Evolutionary conservation across 345 rosid species (phyloP).

Genomic region (Adansonia digitata): DNA sequence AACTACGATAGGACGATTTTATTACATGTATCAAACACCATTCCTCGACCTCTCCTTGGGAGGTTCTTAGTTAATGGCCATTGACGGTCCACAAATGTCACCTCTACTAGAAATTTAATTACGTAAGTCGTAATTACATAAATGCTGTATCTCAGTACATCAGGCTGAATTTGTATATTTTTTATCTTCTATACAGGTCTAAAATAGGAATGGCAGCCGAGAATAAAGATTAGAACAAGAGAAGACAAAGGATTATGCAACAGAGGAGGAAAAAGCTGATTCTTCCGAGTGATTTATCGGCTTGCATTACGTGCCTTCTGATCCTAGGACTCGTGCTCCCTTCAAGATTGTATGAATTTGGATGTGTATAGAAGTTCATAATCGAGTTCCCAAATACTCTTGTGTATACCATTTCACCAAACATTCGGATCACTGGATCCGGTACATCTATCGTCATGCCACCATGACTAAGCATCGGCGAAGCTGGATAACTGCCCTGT

Average conservation of each 20-base stretch:
- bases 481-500: constrained; percentile 28
- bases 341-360: constrained; percentile 44
- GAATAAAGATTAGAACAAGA: constrained; percentile 46
- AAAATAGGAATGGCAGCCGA: neutral
- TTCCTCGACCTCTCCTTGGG: no score
- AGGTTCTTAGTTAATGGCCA: no score
- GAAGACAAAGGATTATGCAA: constrained; percentile 55
- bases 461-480: constrained; percentile 32
- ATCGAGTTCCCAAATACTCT: constrained; percentile 53
- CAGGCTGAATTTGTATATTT: constrained; percentile 3
- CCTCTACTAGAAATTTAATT: no score
- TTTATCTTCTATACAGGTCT: constrained; percentile 9
- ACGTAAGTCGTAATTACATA: neutral
- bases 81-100: no score
- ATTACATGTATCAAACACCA: neutral
- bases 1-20: neutral
- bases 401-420: constrained; percentile 57
- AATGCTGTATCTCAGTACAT: neutral
- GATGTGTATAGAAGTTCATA: constrained; percentile 37
- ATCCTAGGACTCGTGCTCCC: constrained; percentile 49
- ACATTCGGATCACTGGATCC: constrained; percentile 52
- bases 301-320: constrained; percentile 66
- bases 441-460: constrained; percentile 28
- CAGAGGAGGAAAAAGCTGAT: constrained; percentile 66
- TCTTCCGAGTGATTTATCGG: constrained; percentile 62